Evolutionary conservation across 139 green algal genomes (phyloP), one percentile per base, ranked within the genome.

Genomic region (Gonium pectorale): DNA sequence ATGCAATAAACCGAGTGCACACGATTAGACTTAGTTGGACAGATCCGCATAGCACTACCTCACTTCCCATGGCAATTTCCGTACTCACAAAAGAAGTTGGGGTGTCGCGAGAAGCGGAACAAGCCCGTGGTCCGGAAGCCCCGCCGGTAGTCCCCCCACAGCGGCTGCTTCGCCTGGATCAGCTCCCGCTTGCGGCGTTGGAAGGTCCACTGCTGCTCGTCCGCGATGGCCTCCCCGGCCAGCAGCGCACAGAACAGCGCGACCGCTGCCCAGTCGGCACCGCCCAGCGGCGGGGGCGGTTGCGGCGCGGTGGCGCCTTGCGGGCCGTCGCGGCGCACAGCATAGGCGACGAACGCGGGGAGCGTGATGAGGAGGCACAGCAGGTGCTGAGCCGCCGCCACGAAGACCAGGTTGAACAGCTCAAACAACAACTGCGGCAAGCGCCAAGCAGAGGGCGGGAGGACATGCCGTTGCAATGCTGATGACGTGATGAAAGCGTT

Each of bases 361-460:
- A 40, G 4, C 24, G 56, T 80, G 54, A 86, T 62, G 80, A 62
- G 38, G 21, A 86, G 67, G 33, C 68, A 75, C 27, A 86, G 80
- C 17, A 88, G 15, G 80, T 90, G 75, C 62, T 88, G 80, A 2
- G 54, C 79, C 22, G 71, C 27, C 6, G 88, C 84, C 52, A 92
- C 83, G 52, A 92, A 86, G 21, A 88, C 69, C 31, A 93, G 54
- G 81, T 71, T 80, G 59, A 87, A 80, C 31, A 85, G 7, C 73
- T 90, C 84, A 38, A 93, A 89, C 59, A 91, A 3, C 13, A 73
- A 46, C 70, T 81, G 77, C 31, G 8, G 31, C 4, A n/a, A n/a
- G n/a, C n/a, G n/a, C n/a, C n/a, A n/a, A n/a, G n/a, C n/a, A n/a
- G n/a, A n/a, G n/a, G n/a, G n/a, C n/a, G n/a, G n/a, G n/a, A n/a